Percentiles rank a stretch among this genome's conserved stretches.
phyloP scores from a whole-genome alignment of 2,329 filamentous ascomycete species.

The Penicillium rolfsii region DNA sequence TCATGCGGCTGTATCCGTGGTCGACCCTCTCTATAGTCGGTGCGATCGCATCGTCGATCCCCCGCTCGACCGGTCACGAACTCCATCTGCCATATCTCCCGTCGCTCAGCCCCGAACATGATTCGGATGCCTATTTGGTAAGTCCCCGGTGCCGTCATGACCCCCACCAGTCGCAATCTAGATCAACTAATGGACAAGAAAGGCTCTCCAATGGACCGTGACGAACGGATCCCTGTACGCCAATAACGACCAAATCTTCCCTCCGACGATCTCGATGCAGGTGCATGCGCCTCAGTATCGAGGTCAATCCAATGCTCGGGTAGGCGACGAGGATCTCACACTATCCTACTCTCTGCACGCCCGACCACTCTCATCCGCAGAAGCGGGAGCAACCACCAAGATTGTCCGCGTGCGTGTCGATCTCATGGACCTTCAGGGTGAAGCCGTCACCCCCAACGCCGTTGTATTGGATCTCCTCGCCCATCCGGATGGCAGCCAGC shows the following conservation, averaged over 20 bases:
- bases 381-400: conserved; percentile 12
- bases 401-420: conserved; percentile 31
- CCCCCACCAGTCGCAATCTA: neutral
- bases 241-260: conserved; percentile 37
- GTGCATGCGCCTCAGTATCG: conserved; percentile 32
- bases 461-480: conserved; percentile 36
- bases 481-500: conserved; percentile 28
- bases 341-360: conserved; percentile 33
- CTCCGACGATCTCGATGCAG: conserved; percentile 32
- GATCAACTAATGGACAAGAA: conserved; percentile 8
- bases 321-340: conserved; percentile 17
- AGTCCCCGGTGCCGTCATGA: neutral
- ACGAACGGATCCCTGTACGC: conserved; percentile 33
- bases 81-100: conserved; percentile 28
- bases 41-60: conserved; percentile 21
- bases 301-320: conserved; percentile 7
- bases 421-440: conserved; percentile 31
- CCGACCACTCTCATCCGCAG: conserved; percentile 26
- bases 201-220: conserved; percentile 36
- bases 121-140: conserved; percentile 22
- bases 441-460: conserved; percentile 31
- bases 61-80: conserved; percentile 18
- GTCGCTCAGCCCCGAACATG: conserved; percentile 5
- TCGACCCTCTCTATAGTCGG: conserved; percentile 16
- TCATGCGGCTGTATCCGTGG: conserved; percentile 23